A percentile compares a stretch with the other conserved stretches of the same genome.
These are phyloP conservation scores for Maudiozyma bulderi DNA, from an alignment of 805 yeast species.

Conservation along the genomic window DNA sequence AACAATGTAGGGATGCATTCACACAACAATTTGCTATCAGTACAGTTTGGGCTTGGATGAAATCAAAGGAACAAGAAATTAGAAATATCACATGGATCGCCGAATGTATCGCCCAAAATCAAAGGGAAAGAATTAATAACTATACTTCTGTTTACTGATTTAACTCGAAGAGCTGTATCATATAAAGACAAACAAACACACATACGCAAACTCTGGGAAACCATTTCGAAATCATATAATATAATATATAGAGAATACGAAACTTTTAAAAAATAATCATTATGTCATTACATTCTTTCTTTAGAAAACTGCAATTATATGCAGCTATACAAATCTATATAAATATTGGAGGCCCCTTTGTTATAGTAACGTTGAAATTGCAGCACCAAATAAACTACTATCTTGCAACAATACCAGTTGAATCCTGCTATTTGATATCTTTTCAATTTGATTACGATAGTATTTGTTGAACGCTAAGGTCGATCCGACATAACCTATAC, in stretches of 20 bases:
- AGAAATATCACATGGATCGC: slow-evolving; percentile 99
- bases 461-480: slow-evolving; percentile 14
- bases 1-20: slow-evolving; percentile 81
- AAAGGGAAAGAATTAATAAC: slow-evolving; percentile 84
- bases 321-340: too few relatives aligned
- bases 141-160: slow-evolving; percentile 74
- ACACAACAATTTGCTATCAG: slow-evolving; percentile 91
- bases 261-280: background rate
- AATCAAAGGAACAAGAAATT: slow-evolving; percentile 92
- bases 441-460: slow-evolving; percentile 12
- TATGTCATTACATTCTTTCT: background rate
- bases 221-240: background rate
- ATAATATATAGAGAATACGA: background rate
- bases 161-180: background rate
- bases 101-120: slow-evolving; percentile 98
- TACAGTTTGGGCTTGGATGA: slow-evolving; percentile 93
- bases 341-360: background rate
- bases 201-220: background rate
- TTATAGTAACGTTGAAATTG: slow-evolving; percentile 13
- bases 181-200: background rate
- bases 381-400: slow-evolving; percentile 24
- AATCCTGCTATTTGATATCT: slow-evolving; percentile 8
- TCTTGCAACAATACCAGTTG: slow-evolving; percentile 14
- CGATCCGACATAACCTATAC: slow-evolving; percentile 24
- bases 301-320: background rate